Percentiles rank a stretch among this genome's conserved stretches.
These are phyloP conservation scores for Trichoderma simmonsii DNA, from an alignment of 2,329 filamentous ascomycete genomes.

Conservation along the genomic window DNA sequence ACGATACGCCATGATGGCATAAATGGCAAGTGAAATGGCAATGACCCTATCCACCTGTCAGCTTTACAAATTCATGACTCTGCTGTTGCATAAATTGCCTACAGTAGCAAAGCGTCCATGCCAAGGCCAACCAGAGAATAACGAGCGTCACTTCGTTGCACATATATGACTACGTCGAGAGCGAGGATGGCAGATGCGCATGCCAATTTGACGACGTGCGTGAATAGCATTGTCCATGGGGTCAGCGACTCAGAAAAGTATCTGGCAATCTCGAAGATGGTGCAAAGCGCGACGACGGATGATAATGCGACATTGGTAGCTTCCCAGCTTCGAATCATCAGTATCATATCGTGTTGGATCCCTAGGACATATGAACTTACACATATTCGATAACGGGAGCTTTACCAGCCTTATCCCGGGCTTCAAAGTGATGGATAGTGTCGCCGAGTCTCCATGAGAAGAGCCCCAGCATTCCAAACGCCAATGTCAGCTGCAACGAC, in stretches of 20 bases:
- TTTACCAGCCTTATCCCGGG: constrained; percentile 38
- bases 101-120: constrained; percentile 50
- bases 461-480: constrained; percentile 47
- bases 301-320: constrained; percentile 50
- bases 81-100: constrained; percentile 26
- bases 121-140: constrained; percentile 50
- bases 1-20: constrained; percentile 47
- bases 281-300: constrained; percentile 45
- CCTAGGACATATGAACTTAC: constrained; percentile 37
- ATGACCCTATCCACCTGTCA: constrained; percentile 35
- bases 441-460: constrained; percentile 53
- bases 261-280: constrained; percentile 45
- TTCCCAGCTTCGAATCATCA: constrained; percentile 46
- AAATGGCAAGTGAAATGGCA: constrained; percentile 43
- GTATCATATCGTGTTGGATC: background rate
- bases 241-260: constrained; percentile 50
- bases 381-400: constrained; percentile 47
- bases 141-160: constrained; percentile 41
- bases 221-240: constrained; percentile 52
- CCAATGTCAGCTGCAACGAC: constrained; percentile 45
- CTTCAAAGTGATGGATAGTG: constrained; percentile 43
- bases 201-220: constrained; percentile 48
- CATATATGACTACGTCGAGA: constrained; percentile 52
- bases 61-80: background rate
- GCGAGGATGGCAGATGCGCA: constrained; percentile 46